These are phyloP conservation scores for Agastache rugosa DNA, from an alignment of 257 asterid genomes.

Conservation along the genomic window DNA sequence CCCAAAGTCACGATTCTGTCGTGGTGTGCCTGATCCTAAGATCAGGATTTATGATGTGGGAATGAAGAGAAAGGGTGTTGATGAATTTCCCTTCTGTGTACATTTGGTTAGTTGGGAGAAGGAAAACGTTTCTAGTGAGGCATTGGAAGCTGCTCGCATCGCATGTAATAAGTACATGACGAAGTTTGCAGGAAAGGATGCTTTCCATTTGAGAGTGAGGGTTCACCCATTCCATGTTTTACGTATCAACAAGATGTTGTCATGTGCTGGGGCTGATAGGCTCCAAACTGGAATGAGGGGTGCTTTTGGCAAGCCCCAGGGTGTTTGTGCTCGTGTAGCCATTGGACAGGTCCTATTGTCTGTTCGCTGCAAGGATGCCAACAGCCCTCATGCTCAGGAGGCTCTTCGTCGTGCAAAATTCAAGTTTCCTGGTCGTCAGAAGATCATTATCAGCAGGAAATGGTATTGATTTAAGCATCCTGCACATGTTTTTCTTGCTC, in stretches of 20 bases:
- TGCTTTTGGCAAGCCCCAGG: conserved; percentile 28
- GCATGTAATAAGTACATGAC: conserved; percentile 17
- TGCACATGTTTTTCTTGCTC: background rate
- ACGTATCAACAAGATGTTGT: conserved; percentile 18
- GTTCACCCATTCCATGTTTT: conserved; percentile 13
- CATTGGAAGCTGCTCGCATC: conserved; percentile 1
- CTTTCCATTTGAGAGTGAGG: conserved; percentile 15
- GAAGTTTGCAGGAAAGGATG: conserved; percentile 9
- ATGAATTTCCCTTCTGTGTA: conserved; percentile 9
- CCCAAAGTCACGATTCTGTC: conserved; percentile 77
- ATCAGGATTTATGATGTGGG: conserved; percentile 61
- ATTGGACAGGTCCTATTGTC: conserved; percentile 6
- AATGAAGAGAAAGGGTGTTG: conserved; percentile 15
- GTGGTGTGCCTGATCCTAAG: conserved; percentile 89
- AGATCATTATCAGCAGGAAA: conserved; percentile 27
- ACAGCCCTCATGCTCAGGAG: conserved; percentile 22
- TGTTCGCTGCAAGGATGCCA: conserved; percentile 17
- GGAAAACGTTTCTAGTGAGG: conserved; percentile 11
- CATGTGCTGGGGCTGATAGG: conserved; percentile 26
- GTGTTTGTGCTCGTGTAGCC: conserved; percentile 22
- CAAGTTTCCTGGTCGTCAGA: conserved; percentile 26
- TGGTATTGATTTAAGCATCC: background rate
- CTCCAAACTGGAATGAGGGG: conserved; percentile 17
- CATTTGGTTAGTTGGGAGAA: conserved; percentile 28
- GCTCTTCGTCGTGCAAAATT: conserved; percentile 13